phyloP scores from a whole-genome alignment of 2,329 filamentous ascomycete genomes.

The Fusarium sp. region DNA sequence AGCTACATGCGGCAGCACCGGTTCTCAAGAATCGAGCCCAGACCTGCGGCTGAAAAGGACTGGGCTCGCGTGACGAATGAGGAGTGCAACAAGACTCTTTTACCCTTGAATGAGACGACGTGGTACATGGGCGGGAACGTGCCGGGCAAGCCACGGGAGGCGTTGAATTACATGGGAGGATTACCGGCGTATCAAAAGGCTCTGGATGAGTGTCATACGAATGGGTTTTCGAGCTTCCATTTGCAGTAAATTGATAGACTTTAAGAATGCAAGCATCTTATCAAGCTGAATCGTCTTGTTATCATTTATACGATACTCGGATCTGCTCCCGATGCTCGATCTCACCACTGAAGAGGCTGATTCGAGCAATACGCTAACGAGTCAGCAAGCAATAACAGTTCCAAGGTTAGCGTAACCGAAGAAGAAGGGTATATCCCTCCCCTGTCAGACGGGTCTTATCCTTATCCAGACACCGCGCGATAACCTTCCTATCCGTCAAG shows the following conservation, averaged over 20 bases:
- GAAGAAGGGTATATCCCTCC: background rate
- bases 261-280: background rate
- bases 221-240: slow-evolving; percentile 2
- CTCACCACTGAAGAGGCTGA: background rate
- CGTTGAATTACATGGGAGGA: slow-evolving; percentile 19
- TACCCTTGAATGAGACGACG: slow-evolving; percentile 9
- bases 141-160: slow-evolving; percentile 5
- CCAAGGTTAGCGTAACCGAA: background rate
- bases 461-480: background rate
- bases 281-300: background rate
- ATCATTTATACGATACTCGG: background rate
- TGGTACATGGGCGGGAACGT: slow-evolving; percentile 23
- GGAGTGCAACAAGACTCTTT: slow-evolving; percentile 10
- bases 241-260: background rate
- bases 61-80: slow-evolving; percentile 10
- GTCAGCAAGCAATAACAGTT: background rate
- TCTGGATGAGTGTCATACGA: background rate
- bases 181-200: slow-evolving; percentile 1
- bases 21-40: background rate
- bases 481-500: background rate
- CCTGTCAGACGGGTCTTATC: background rate
- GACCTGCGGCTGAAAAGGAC: background rate
- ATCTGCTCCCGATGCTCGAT: background rate
- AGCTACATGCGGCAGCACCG: slow-evolving; percentile 3
- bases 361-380: background rate